phyloP scores from a whole-genome alignment of 345 rosid species.

The Rhodamnia rubescens region DNA sequence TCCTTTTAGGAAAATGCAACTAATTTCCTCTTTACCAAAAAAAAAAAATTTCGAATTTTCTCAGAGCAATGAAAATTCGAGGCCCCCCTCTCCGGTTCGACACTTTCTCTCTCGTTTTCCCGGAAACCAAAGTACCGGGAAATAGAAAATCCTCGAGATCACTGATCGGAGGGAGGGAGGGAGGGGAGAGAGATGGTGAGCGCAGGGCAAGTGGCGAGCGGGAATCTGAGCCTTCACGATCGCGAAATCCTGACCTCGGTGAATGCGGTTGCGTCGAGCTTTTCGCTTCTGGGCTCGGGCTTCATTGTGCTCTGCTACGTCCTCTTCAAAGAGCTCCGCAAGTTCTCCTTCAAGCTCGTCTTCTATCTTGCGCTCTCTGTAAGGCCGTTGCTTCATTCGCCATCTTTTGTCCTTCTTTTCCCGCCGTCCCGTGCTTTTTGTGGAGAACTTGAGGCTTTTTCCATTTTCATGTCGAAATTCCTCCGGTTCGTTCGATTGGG shows the following conservation, averaged over 20 bases:
- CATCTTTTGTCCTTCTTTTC: neutral
- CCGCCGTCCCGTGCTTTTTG: neutral
- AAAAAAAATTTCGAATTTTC: neutral
- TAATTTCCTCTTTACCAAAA: no score
- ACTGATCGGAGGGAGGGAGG: neutral
- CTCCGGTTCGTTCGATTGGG: neutral
- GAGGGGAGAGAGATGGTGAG: neutral
- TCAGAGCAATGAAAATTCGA: neutral
- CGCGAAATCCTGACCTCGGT: slow-evolving; percentile 49
- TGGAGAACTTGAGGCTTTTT: neutral
- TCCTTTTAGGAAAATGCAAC: no score
- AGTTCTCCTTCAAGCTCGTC: slow-evolving; percentile 97
- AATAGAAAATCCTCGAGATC: neutral
- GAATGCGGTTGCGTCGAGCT: slow-evolving; percentile 65
- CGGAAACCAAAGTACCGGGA: neutral
- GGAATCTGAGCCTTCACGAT: slow-evolving; percentile 35
- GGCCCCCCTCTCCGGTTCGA: neutral
- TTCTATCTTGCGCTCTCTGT: slow-evolving; percentile 92
- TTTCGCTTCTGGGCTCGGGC: slow-evolving; percentile 75
- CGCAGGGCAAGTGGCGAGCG: slow-evolving; percentile 12
- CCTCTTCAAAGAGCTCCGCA: slow-evolving; percentile 89
- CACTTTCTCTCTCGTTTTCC: neutral
- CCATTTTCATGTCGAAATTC: neutral
- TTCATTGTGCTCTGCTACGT: slow-evolving; percentile 86
- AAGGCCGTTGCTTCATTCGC: neutral